These are phyloP conservation scores for Anthoceros angustus DNA, from an alignment of 225 moss, liverwort and hornwort species.

Conservation along the genomic window DNA sequence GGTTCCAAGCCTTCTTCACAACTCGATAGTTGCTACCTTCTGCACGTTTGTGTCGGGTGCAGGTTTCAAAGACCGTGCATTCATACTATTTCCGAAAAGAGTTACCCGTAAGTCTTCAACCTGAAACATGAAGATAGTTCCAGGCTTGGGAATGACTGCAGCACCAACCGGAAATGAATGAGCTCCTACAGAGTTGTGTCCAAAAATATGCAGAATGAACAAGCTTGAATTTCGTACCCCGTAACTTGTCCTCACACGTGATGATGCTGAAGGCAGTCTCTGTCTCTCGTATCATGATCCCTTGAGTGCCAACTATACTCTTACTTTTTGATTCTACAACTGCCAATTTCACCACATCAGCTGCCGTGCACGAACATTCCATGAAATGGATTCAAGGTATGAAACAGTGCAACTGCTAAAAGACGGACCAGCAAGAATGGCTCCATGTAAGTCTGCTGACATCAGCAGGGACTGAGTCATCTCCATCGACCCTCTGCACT, in stretches of 20 bases:
- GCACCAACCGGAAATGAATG: not conserved
- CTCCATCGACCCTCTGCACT: too few relatives aligned
- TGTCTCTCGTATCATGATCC: slow-evolving; percentile 78
- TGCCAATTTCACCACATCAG: slow-evolving; percentile 6
- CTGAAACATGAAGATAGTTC: slow-evolving; percentile 56
- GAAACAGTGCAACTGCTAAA: not conserved
- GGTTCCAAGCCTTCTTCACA: too few relatives aligned
- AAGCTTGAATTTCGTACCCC: slow-evolving; percentile 13
- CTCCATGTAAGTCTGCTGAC: slow-evolving; percentile 75
- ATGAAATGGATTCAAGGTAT: not conserved
- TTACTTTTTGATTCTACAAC: slow-evolving; percentile 40
- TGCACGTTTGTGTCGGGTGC: too few relatives aligned
- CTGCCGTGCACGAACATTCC: not conserved
- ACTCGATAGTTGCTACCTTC: too few relatives aligned
- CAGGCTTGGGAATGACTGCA: slow-evolving; percentile 62
- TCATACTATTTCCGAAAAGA: not conserved
- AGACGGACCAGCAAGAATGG: slow-evolving; percentile 42
- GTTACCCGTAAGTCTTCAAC: slow-evolving; percentile 18
- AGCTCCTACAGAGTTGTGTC: not conserved
- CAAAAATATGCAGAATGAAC: too few relatives aligned
- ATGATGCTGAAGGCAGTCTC: slow-evolving; percentile 63
- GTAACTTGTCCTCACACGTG: slow-evolving; percentile 41
- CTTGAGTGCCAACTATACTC: slow-evolving; percentile 32
- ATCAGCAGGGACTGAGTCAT: slow-evolving; percentile 18
- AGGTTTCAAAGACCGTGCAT: not conserved